Conservation (phyloP, 1,284 basidiomycete species). For the Sporisorium reilianum region DNA sequence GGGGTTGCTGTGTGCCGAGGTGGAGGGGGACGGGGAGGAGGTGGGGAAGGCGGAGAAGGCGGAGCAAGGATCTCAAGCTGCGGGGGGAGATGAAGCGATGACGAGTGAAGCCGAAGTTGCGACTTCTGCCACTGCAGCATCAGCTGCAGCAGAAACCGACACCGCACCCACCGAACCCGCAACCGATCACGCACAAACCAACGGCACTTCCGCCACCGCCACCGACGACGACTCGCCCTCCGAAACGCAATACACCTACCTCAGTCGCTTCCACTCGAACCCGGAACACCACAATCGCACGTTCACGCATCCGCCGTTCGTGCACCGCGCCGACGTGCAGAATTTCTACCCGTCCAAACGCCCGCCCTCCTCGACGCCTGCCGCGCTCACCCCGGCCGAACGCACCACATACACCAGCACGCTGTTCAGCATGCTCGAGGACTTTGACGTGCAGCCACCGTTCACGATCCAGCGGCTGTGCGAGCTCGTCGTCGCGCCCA, state of each 20-base stretch:
- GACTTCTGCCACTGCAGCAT: not conserved
- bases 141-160: not conserved
- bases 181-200: not conserved
- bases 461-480: conserved; percentile 58
- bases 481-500: conserved; percentile 40
- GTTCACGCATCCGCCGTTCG: conserved; percentile 7
- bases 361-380: not conserved
- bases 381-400: conserved; percentile 7
- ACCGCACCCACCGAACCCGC: not conserved
- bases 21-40: not conserved
- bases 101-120: not conserved
- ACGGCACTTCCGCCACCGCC: not conserved
- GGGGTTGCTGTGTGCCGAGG: conserved; percentile 3
- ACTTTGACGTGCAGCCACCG: conserved; percentile 56
- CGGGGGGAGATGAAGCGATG: not conserved
- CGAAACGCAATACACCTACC: conserved; percentile 1
- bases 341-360: conserved; percentile 43
- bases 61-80: too few species aligned
- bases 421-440: conserved; percentile 44
- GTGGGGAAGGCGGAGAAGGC: not conserved
- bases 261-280: not conserved
- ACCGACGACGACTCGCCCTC: not conserved
- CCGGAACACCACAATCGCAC: not conserved
- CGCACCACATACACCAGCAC: not conserved
- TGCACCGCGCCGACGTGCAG: conserved; percentile 22